Conservation (phyloP, 179 eudicot genomes). For the Amaranthus tricolor region DNA sequence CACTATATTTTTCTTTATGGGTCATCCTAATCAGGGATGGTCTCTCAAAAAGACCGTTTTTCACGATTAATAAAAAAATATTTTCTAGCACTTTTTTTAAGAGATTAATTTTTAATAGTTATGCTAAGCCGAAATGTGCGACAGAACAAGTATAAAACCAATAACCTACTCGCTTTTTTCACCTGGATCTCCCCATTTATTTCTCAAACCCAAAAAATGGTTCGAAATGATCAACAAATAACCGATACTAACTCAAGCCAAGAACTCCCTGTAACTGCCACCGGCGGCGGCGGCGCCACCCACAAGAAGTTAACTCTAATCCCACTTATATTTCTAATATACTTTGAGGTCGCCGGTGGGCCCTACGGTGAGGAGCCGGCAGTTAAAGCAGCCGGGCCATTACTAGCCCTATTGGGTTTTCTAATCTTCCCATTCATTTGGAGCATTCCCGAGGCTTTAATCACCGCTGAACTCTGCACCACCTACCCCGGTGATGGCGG, state of each 20-base stretch:
- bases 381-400: conserved; percentile 41
- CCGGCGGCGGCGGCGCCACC: not conserved
- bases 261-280: conserved; percentile 20
- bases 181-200: not conserved
- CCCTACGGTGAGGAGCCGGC: conserved; percentile 49
- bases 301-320: conserved; percentile 35
- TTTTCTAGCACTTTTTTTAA: no score
- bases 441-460: conserved; percentile 47
- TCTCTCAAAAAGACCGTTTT: no score
- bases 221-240: not conserved
- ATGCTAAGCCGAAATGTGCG: no score
- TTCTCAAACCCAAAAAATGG: not conserved
- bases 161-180: no score
- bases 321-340: conserved; percentile 42
- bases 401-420: conserved; percentile 35
- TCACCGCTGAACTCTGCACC: conserved; percentile 49
- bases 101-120: no score
- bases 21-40: no score
- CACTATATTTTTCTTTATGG: no score
- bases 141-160: no score
- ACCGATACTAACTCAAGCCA: conserved; percentile 4
- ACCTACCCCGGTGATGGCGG: conserved; percentile 52
- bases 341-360: conserved; percentile 50
- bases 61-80: no score
- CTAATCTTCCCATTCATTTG: conserved; percentile 42